Conservation (phyloP, 2,329 filamentous ascomycete species). For the Fusarium coffeatum region DNA sequence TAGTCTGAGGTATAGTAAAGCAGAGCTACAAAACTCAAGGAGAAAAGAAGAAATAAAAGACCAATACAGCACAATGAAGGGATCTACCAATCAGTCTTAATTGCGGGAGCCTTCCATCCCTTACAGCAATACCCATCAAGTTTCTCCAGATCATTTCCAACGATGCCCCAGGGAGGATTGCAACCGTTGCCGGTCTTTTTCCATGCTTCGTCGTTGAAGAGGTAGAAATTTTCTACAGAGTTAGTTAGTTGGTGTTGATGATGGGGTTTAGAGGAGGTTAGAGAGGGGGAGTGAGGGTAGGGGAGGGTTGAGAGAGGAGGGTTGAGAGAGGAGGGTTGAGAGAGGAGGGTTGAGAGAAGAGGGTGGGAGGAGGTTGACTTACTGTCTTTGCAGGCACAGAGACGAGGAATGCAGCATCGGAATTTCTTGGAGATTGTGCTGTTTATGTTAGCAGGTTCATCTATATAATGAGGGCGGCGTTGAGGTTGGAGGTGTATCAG, state of each 20-base stretch:
- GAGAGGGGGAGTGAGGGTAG: no score
- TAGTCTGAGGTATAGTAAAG: neutral
- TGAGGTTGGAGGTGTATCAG: no score
- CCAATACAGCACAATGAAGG: no score
- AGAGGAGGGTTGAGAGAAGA: no score
- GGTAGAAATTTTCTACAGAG: conserved; percentile 16
- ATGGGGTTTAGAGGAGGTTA: no score
- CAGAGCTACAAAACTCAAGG: neutral
- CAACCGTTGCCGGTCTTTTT: conserved; percentile 14
- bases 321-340: no score
- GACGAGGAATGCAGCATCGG: conserved; percentile 30
- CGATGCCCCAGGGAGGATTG: conserved; percentile 28
- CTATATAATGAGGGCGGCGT: no score
- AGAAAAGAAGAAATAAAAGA: neutral
- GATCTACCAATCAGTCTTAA: neutral
- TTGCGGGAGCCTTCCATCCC: neutral
- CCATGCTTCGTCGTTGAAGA: conserved; percentile 30
- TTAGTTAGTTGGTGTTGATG: neutral
- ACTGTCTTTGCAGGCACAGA: conserved; percentile 36
- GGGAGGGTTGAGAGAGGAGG: no score
- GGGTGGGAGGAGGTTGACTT: neutral
- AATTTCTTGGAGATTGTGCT: conserved; percentile 11
- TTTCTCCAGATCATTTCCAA: conserved; percentile 18
- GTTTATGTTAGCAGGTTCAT: neutral
- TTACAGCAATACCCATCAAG: conserved; percentile 37